Conservation (phyloP, 1,284 basidiomycete species). For the Puccinia brachypodii region DNA sequence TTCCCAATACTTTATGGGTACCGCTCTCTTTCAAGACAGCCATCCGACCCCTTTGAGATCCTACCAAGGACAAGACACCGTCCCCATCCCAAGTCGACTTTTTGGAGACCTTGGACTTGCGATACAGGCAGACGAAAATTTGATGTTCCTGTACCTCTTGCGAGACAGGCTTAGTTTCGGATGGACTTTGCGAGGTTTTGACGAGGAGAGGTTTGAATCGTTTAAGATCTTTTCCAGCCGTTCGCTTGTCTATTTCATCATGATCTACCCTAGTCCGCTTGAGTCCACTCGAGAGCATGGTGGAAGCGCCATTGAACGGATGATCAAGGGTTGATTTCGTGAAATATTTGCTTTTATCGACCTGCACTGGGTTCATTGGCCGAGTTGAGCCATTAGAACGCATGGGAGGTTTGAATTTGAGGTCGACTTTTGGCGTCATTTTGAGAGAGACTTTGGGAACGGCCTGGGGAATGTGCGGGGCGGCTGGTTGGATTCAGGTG, state of each 20-base stretch:
- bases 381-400: background rate
- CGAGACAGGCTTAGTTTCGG: background rate
- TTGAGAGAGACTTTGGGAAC: background rate
- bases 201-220: conserved; percentile 2
- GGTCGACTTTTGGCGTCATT: conserved; percentile 30
- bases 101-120: conserved; percentile 13
- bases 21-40: conserved; percentile 41
- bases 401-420: conserved; percentile 37
- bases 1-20: conserved; percentile 17
- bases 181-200: background rate
- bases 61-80: conserved; percentile 20
- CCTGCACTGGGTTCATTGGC: background rate
- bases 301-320: conserved; percentile 9
- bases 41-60: conserved; percentile 18
- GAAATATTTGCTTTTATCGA: conserved; percentile 22
- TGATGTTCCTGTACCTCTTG: background rate
- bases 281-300: background rate
- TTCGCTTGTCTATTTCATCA: background rate
- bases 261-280: conserved; percentile 11
- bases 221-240: background rate
- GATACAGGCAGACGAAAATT: conserved; percentile 35
- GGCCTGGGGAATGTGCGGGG: background rate
- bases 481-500: background rate
- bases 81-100: conserved; percentile 42
- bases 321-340: conserved; percentile 16